Evolutionary conservation across 768 basidiomycete species (phyloP).

Genomic region (Mycena alexandri): DNA sequence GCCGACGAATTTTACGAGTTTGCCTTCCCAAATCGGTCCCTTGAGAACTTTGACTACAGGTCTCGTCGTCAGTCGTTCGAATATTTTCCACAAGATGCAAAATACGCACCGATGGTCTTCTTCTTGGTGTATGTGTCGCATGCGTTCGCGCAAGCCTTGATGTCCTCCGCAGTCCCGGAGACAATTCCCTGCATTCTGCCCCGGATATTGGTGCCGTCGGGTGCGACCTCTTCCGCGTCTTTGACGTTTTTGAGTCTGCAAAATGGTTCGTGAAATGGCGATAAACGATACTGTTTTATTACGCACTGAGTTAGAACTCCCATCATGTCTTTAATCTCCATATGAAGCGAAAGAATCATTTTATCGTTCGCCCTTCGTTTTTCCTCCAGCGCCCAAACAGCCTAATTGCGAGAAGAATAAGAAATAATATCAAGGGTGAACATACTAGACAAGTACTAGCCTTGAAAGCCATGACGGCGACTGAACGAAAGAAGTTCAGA

Average conservation of each 20-base stretch:
- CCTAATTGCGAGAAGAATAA: conserved; percentile 47
- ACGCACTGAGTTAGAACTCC: conserved; percentile 48
- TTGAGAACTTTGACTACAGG: conserved; percentile 47
- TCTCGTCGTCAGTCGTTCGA: not conserved
- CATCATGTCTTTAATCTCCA: conserved; percentile 57
- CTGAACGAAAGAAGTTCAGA: conserved; percentile 1
- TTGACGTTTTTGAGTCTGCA: conserved; percentile 40
- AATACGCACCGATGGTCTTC: conserved; percentile 41
- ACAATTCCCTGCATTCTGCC: conserved; percentile 43
- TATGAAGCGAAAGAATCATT: conserved; percentile 49
- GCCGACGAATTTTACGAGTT: conserved; percentile 41
- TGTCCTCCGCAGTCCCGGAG: conserved; percentile 45
- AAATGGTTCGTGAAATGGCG: not conserved
- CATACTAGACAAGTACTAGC: not conserved
- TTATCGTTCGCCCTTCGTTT: conserved; percentile 57
- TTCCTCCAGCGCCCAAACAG: conserved; percentile 53
- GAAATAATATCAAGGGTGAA: not conserved
- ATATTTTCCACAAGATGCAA: not conserved
- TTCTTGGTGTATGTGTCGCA: conserved; percentile 53
- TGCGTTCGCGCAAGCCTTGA: conserved; percentile 46
- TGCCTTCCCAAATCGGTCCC: conserved; percentile 45
- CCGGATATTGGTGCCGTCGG: conserved; percentile 43
- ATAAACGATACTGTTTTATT: not conserved
- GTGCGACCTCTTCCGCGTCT: conserved; percentile 37
- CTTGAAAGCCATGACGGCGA: conserved; percentile 40